Evolutionary conservation across 306 rosid species (phyloP), one percentile per base, ranked within the genome.

Genomic region (Bauhinia variegata): DNA sequence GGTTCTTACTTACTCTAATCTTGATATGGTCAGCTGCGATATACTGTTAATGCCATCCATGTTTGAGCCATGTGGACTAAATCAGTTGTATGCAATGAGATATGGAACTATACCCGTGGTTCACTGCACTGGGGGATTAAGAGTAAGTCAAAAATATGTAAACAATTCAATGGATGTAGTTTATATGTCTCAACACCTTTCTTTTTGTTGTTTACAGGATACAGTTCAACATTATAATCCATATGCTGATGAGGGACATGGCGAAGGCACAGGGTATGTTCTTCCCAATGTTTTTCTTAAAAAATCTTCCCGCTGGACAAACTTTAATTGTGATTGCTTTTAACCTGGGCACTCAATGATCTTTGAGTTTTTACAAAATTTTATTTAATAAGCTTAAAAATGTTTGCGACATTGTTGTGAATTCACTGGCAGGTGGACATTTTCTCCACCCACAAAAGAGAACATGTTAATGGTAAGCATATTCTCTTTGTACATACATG

Each of bases 101-200:
- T 91, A 91, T 65, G 97, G 97, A 79, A 88, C 96, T 55, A 62
- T 91, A 74, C 97, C 97, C 0, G 97, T 91, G 34, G 97, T 88
- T 81, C 97, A 91, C 70, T 74, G 77, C 42, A 91, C 97, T n/a
- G 97, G 97, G 57, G 97, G 97, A 56, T 91, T 91, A 42, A 81
- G 88, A 81, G 97, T 91, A 82, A 80, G 96, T 84, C 76, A 71
- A 43, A 70, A 67, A 28, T 68, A 48, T 50, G 43, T 12, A 19
- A 71, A 32, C 49, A 38, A 32, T 59, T 60, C 50, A 53, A 34
- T 57, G 3, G 23, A 41, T 70, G 34, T 68, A 59, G 18, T 38
- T 49, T 57, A 28, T 71, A 17, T 62, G 41, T 32, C 43, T 50
- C 67, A 39, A 82, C 13, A 49, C 42, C 63, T 65, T 39, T 43